phyloP scores from a whole-genome alignment of 2,329 filamentous ascomycete genomes.

The Cytospora paraplurivora region DNA sequence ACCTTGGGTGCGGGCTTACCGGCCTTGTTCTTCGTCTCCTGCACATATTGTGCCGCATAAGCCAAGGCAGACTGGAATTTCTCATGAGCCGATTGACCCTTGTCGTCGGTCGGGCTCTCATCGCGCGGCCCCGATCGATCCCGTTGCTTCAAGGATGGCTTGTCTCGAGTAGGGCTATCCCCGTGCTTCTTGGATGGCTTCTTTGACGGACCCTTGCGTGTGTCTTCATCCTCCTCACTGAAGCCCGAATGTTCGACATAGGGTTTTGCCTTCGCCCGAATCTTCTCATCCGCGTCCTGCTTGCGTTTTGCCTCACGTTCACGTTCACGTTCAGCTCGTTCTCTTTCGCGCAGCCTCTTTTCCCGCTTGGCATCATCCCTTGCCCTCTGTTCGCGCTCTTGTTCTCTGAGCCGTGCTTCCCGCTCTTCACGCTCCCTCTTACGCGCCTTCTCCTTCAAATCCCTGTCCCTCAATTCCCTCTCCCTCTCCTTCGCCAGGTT shows the following conservation, averaged over 20 bases:
- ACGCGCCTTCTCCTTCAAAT: slow-evolving; percentile 35
- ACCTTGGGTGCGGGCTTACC: slow-evolving; percentile 25
- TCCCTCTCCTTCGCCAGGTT: slow-evolving; percentile 42
- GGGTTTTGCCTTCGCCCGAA: slow-evolving; percentile 31
- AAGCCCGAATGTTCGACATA: slow-evolving; percentile 33
- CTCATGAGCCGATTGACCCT: slow-evolving; percentile 6
- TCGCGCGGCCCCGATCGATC: slow-evolving; percentile 23
- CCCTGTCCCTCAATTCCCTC: slow-evolving; percentile 35
- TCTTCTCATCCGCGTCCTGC: slow-evolving; percentile 37
- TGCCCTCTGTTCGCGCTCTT: slow-evolving; percentile 12
- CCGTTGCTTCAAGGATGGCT: slow-evolving; percentile 25
- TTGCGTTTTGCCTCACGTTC: slow-evolving; percentile 33
- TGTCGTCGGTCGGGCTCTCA: slow-evolving; percentile 21
- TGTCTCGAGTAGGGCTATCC: slow-evolving; percentile 33
- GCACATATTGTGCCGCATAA: slow-evolving; percentile 32
- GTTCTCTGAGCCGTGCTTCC: slow-evolving; percentile 2
- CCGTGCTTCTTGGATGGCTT: slow-evolving; percentile 37
- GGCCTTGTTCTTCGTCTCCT: slow-evolving; percentile 23
- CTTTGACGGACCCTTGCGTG: slow-evolving; percentile 34
- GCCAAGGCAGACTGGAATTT: slow-evolving; percentile 23
- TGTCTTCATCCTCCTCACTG: slow-evolving; percentile 34
- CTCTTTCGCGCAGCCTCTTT: slow-evolving; percentile 27
- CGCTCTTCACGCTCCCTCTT: slow-evolving; percentile 34
- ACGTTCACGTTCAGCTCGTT: slow-evolving; percentile 33
- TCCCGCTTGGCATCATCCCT: slow-evolving; percentile 16